These are phyloP conservation scores for Monoraphidium neglectum DNA, from an alignment of 139 green algal genomes.

Conservation along the genomic window DNA sequence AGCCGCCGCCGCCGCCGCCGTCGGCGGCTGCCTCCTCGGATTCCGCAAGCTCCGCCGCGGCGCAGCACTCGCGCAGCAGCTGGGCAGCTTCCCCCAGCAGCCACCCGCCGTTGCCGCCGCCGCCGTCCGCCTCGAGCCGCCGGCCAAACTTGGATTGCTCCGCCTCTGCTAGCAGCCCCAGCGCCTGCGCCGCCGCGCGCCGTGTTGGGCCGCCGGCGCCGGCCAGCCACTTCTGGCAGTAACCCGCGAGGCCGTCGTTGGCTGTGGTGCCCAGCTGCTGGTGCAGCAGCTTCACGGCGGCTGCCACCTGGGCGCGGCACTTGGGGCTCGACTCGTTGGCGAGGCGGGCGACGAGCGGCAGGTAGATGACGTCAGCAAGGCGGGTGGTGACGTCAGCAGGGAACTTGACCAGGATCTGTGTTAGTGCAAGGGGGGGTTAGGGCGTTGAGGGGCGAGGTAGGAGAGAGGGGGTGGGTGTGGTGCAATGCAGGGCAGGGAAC, in stretches of 20 bases:
- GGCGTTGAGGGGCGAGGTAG: too few relatives aligned
- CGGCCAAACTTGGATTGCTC: constrained; percentile 10
- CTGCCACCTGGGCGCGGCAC: constrained; percentile 52
- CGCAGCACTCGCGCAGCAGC: constrained; percentile 2
- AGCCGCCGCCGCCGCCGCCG: constrained; percentile 12
- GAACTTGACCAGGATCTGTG: constrained; percentile 81
- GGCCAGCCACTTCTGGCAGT: constrained; percentile 33
- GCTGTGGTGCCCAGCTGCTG: constrained; percentile 29
- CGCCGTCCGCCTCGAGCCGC: background rate
- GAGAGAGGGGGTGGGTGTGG: too few relatives aligned
- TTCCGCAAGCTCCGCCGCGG: constrained; percentile 4
- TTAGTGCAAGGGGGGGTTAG: background rate
- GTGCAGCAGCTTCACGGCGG: constrained; percentile 62
- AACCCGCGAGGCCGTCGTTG: constrained; percentile 51
- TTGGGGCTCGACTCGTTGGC: constrained; percentile 72
- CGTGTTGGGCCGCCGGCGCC: background rate
- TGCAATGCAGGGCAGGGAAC: too few relatives aligned
- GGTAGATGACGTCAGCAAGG: constrained; percentile 64
- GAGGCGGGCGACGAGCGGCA: constrained; percentile 84
- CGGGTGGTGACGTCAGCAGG: constrained; percentile 65
- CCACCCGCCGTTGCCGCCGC: background rate
- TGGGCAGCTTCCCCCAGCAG: background rate
- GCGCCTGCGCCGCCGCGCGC: constrained; percentile 16
- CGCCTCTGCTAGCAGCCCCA: constrained; percentile 21
- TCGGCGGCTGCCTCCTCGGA: background rate